Percentiles rank a stretch among this genome's conserved stretches.
Conservation (phyloP, 2,329 filamentous ascomycete genomes). For the Erysiphe pulchra region DNA sequence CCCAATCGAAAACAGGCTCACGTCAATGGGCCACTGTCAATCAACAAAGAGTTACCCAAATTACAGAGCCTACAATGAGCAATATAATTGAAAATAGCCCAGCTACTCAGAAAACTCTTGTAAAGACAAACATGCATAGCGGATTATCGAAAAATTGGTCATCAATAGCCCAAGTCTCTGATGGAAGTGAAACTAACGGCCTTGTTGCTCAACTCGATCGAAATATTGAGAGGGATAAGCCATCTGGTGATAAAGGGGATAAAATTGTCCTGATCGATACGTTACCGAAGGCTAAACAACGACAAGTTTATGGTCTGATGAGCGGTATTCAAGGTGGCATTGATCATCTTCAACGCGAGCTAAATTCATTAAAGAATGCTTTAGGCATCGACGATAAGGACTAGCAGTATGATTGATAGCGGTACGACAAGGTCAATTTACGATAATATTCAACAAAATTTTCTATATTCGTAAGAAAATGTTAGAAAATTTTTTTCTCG, state of each 20-base stretch:
- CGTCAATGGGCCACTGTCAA: too few species aligned
- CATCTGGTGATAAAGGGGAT: conserved; percentile 5
- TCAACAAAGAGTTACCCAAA: too few species aligned
- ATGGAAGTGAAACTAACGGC: conserved; percentile 16
- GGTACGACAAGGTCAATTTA: too few species aligned
- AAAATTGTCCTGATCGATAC: conserved; percentile 10
- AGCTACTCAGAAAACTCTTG: too few species aligned
- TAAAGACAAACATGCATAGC: background rate
- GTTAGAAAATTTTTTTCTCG: too few species aligned
- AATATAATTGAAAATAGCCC: too few species aligned
- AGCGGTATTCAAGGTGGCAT: conserved; percentile 13
- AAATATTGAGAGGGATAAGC: conserved; percentile 5
- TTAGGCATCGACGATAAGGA: conserved; percentile 12
- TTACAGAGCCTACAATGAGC: too few species aligned
- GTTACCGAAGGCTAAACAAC: conserved; percentile 12
- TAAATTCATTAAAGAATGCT: conserved; percentile 10
- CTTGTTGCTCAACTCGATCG: conserved; percentile 12
- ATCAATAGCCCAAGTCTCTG: conserved; percentile 5
- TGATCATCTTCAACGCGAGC: conserved; percentile 11
- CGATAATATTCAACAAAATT: too few species aligned
- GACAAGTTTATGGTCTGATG: conserved; percentile 11
- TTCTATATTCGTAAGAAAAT: too few species aligned
- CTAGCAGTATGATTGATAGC: background rate
- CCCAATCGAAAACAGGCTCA: too few species aligned
- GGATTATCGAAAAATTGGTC: background rate